Evolutionary conservation across 192 early-diverging fungal genomes (phyloP), one percentile per base, ranked within the genome.

Genomic region (Backusella parvicylindrica): DNA sequence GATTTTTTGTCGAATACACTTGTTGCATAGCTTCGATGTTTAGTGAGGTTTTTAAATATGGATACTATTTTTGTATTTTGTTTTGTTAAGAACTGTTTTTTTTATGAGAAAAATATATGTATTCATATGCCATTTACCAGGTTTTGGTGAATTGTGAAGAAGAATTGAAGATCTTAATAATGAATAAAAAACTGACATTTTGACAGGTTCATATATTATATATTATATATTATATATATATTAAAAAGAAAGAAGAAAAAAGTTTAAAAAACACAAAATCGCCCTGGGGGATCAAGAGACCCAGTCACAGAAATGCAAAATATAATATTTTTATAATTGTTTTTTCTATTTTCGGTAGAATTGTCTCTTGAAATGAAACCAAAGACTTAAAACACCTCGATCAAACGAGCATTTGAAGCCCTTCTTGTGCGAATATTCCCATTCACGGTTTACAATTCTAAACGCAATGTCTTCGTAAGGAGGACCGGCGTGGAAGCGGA

Each of bases 401-500:
- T 95, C 95, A 87, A 93, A 95, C 6, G 83, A 85, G 73, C 91
- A 91, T 38, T 86, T 87, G 77, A 95, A 95, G 12, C 93, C 95
- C 30, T 89, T 92, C 77, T 95, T 96, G 74, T 98, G 95, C 6
- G 91, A 92, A 71, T 92, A 91, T 84, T 97, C 96, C 98, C 98
- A 99, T 84, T 98, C 95, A 26, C 93, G 86, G 66, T 96, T 96
- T 65, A 98, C 95, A 50, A 99, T 97, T 38, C 94, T 85, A 85
- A 99, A 99, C 0, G 95, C 98, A 83, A 98, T 91, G 75, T 99
- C 98, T 84, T 85, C 37, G 15, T 50, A 65, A 0, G 98, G 98
- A 37, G 98, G 94, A 0, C 95, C 95, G n/a, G 97, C 95, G 41
- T 86, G 88, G 80, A 99, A 99, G 49, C 92, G 88, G 50, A 99